Conservation (phyloP, 495 filamentous ascomycete genomes). For the Penicillium verhagenii region DNA sequence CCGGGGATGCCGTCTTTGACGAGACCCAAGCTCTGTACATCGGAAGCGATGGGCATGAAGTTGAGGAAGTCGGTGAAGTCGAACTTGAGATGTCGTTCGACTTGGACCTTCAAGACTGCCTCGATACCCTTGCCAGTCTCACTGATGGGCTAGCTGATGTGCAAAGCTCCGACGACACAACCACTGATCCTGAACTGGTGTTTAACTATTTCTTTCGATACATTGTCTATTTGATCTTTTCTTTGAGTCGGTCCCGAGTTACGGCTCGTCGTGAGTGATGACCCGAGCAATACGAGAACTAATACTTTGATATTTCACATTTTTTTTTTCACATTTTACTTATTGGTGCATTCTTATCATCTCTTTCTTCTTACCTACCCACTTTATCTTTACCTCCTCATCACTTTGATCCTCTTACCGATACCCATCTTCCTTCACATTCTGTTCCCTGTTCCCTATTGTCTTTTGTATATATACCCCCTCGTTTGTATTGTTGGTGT, state of each 20-base stretch:
- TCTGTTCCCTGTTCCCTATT: too few species aligned
- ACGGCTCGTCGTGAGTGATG: too few species aligned
- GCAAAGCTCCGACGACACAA: neutral
- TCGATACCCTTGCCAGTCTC: conserved; percentile 2
- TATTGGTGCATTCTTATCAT: too few species aligned
- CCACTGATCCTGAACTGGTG: neutral
- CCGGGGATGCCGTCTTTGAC: neutral
- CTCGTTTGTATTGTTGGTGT: too few species aligned
- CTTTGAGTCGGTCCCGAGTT: neutral
- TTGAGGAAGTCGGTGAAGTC: neutral
- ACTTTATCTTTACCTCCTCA: too few species aligned
- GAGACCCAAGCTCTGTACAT: neutral
- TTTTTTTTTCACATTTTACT: too few species aligned
- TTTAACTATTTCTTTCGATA: conserved; percentile 9
- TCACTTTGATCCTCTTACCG: too few species aligned
- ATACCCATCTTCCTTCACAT: too few species aligned
- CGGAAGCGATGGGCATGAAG: neutral
- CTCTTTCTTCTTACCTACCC: too few species aligned
- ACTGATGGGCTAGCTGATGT: neutral
- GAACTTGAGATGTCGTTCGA: conserved; percentile 1
- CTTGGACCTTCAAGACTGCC: conserved; percentile 1
- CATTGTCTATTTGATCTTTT: conserved; percentile 8
- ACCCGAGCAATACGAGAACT: too few species aligned
- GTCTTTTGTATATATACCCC: too few species aligned
- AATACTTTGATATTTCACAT: too few species aligned